These are phyloP conservation scores for Populus pruinosa DNA, from an alignment of 345 rosid genomes.

Conservation along the genomic window DNA sequence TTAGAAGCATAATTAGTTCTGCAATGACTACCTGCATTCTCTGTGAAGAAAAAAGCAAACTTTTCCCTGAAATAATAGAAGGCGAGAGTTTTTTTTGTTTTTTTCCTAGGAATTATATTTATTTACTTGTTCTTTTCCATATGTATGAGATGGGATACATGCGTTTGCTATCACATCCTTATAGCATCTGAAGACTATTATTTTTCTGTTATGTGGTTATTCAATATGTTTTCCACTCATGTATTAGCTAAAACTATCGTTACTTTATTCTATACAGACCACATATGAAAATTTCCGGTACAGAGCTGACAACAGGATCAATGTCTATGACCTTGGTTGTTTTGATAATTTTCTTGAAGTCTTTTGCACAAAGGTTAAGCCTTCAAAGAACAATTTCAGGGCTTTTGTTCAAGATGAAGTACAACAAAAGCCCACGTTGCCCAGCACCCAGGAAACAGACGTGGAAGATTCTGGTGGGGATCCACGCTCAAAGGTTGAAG, in stretches of 20 bases:
- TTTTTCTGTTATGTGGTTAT: neutral
- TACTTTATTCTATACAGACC: conserved; percentile 56
- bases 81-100: too few species aligned
- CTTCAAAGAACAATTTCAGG: conserved; percentile 76
- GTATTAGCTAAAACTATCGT: conserved; percentile 1
- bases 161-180: neutral
- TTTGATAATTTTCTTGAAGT: conserved; percentile 61
- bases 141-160: neutral
- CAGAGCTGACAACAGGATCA: conserved; percentile 68
- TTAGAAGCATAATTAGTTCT: neutral
- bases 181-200: neutral
- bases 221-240: neutral
- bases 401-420: conserved; percentile 61
- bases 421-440: conserved; percentile 44
- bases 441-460: conserved; percentile 44
- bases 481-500: conserved; percentile 83
- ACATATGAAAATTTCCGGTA: conserved; percentile 91
- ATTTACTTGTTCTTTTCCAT: neutral
- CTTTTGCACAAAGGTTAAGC: conserved; percentile 65
- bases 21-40: neutral
- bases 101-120: neutral
- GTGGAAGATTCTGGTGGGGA: conserved; percentile 48
- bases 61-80: neutral
- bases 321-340: conserved; percentile 60
- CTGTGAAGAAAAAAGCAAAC: neutral